Evolutionary conservation across 768 basidiomycete genomes (phyloP), one percentile per base, ranked within the genome.

Genomic region (Rhizopogon salebrosus): DNA sequence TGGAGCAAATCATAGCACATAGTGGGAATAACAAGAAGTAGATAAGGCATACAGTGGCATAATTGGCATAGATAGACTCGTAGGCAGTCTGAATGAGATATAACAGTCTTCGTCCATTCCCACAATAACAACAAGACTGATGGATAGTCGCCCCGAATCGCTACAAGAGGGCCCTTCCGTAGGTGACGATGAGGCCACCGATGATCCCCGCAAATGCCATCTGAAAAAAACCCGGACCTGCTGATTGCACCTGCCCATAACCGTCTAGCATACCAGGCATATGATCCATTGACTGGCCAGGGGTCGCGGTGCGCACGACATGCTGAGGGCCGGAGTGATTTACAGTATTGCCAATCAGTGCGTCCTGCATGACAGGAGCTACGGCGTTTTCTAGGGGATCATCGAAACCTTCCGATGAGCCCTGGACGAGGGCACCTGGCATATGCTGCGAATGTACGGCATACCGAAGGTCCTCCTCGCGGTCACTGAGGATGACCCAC

Each of bases 401-500:
- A 5, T 39, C 43, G 48, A 68, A 60, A 14, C 16, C 14, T 2
- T 31, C 9, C 9, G 8, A 31, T 13, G 31, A 34, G 14, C 20
- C 20, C 22, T 22, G 31, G 5, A 34, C 29, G 31, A 68, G 54
- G 27, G 57, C 60, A 8, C 69, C 69, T 20, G 69, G 67, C 69
- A 68, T 69, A 42, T 61, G 67, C 43, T 68, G 67, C 31, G 63
- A 65, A 53, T 68, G 63, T 34, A 68, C 51, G 13, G 68, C 68
- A 18, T 68, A 68, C 49, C 57, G 61, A 49, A 68, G 55, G 48
- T 70, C 67, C 54, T 69, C 69, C n/a, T 63, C 38, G 16, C 60
- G 50, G 49, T 70, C 67, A 24, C 67, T 68, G 49, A 68, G 57
- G 40, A 68, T 49, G 40, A 68, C 65, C 67, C 67, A 68, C 13